phyloP scores from a whole-genome alignment of 2,329 filamentous ascomycete species.

The Arthrobotrys musiformis region DNA sequence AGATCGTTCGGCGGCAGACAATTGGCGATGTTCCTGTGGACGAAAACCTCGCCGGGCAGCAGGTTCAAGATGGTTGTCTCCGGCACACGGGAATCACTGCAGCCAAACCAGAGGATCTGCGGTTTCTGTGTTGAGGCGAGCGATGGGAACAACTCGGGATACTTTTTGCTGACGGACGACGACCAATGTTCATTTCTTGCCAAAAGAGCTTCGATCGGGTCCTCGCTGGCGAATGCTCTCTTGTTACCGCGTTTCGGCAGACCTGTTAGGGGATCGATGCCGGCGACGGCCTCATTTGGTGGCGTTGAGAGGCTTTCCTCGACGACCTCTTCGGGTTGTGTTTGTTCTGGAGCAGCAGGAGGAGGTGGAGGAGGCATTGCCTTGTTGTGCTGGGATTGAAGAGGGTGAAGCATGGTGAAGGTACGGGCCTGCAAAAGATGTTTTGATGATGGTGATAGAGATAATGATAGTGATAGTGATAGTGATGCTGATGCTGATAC shows the following conservation, averaged over 20 bases:
- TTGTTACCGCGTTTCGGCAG: conserved; percentile 38
- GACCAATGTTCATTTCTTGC: conserved; percentile 58
- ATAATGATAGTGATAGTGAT: background rate
- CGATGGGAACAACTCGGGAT: conserved; percentile 59
- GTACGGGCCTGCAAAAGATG: conserved; percentile 6
- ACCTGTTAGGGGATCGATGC: conserved; percentile 9
- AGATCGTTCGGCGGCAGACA: conserved; percentile 79
- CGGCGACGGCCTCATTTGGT: background rate
- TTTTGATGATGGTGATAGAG: background rate
- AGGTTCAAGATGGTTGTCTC: conserved; percentile 83
- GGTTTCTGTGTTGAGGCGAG: conserved; percentile 61
- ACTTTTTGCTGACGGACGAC: conserved; percentile 56
- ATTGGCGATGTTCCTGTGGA: conserved; percentile 92
- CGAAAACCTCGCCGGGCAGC: conserved; percentile 84
- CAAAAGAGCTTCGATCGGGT: conserved; percentile 57
- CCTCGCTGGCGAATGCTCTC: conserved; percentile 55
- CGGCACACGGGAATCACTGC: conserved; percentile 84
- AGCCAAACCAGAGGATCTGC: conserved; percentile 81
- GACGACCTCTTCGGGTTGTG: background rate
- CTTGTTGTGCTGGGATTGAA: conserved; percentile 34
- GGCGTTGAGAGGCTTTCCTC: conserved; percentile 8
- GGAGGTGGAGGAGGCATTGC: background rate
- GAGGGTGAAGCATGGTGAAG: conserved; percentile 44
- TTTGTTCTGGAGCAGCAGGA: background rate
- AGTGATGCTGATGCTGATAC: background rate